A percentile compares a stretch with the other conserved stretches of the same genome.
phyloP scores from a whole-genome alignment of 2,329 filamentous ascomycete species.

The Myriosclerotinia curreyana region DNA sequence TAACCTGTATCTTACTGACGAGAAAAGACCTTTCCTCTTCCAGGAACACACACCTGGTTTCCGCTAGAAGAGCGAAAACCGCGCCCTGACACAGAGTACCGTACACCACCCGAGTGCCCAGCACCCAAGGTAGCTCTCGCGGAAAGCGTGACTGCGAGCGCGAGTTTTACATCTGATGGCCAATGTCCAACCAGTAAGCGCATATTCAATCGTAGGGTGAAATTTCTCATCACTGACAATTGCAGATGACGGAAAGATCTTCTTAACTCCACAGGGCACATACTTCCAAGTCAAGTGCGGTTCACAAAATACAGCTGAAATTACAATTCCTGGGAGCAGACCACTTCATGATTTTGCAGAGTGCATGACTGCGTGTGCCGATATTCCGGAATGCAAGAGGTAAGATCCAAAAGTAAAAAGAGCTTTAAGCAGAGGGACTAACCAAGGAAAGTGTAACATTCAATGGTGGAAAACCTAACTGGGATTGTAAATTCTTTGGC shows the following conservation, averaged over 20 bases:
- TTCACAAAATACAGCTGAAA: slow-evolving; percentile 6
- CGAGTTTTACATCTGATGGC: slow-evolving; percentile 7
- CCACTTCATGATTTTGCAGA: slow-evolving; percentile 16
- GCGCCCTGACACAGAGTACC: slow-evolving; percentile 2
- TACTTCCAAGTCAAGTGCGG: slow-evolving; percentile 17
- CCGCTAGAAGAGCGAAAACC: slow-evolving; percentile 4
- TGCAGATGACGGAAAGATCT: slow-evolving; percentile 3
- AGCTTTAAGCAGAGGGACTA: neutral
- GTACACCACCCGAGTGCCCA: slow-evolving; percentile 6
- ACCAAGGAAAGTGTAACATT: slow-evolving; percentile 5
- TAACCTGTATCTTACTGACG: neutral
- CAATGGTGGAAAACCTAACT: neutral
- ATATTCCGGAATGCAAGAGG: slow-evolving; percentile 12
- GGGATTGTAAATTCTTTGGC: slow-evolving; percentile 8
- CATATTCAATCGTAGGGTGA: neutral
- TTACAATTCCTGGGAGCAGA: slow-evolving; percentile 1
- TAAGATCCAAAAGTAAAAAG: neutral
- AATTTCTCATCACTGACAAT: neutral
- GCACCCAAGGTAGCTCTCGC: neutral
- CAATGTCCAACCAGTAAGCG: slow-evolving; percentile 11
- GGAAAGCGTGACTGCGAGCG: slow-evolving; percentile 3
- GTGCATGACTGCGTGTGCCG: slow-evolving; percentile 17
- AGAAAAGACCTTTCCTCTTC: slow-evolving; percentile 3
- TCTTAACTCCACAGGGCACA: slow-evolving; percentile 8
- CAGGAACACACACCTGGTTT: slow-evolving; percentile 18